Base-by-base conservation (phyloP, 768 basidiomycete species). In the Phanerochaete sordida region DNA sequence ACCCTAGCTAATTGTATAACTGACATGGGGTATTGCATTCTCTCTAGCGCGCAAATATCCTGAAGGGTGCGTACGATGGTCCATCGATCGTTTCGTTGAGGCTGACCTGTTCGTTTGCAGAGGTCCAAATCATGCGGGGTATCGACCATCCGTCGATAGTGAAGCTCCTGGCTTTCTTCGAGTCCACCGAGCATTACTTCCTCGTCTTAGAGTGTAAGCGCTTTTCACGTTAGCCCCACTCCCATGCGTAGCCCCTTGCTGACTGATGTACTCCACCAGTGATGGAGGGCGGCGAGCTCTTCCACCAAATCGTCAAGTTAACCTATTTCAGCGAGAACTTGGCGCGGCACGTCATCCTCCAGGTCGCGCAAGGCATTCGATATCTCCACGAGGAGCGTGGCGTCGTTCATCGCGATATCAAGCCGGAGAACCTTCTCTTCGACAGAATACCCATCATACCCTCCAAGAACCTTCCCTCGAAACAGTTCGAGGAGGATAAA, bases 111-210 rank as follows among this genome's bases (percentile, higher is more conserved):
- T 21, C 24, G 6, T 1, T 2, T 46, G 28, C 71, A 93, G 97
- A 99, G 87, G 97, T 99, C 13, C 95, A 97, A 75, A 98, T 99
- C 69, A 99, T 99, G 96, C 91, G 95, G 35, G 92, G 93, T 16
- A 91, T 85, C 55, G 87, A 90, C 63, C 95, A 98, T 69, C 88
- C 93, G n/a, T 83, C 88, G 27, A 88, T 99, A 68, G 89, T 98
- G 69, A 95, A 94, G 73, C 87, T 99, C 19, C 77, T 88, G 44
- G 90, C 89, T 48, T 98, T 98, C 72, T 93, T 87, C 62, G 97
- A 99, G 74, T 94, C 93, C 12, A 78, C 80, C 24, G 95, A 98
- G 65, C 84, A 96, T 70, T 99, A 98, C 72, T 99, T 95, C 72
- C 81, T 99, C 16, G 84, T 98, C 19, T 79, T 99, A 59, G 97